Evolutionary conservation across 495 filamentous ascomycete genomes (phyloP), one percentile per base, ranked within the genome.

Genomic region (Penicillium longicatenatum): DNA sequence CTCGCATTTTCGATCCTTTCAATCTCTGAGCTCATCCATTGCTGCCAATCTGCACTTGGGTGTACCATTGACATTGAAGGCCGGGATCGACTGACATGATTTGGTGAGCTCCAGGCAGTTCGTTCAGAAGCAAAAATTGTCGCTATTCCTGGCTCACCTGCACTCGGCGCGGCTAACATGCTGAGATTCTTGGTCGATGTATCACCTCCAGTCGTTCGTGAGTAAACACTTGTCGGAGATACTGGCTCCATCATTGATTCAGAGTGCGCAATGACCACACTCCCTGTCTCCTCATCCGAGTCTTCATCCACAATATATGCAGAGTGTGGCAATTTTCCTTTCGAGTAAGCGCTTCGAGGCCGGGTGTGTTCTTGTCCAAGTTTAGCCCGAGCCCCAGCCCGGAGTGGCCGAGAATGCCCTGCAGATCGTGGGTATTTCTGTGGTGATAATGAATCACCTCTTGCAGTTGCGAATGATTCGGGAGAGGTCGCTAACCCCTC

Each of bases 151-250:
- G 68, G 67, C 39, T 74, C 73, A 20, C 60, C 59, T 4, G 49
- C n/a, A 6, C 62, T 63, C 1, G 64, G 43, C 2, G 24, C 48
- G 45, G 62, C 45, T 4, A 45, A 11, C 16, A 19, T 47, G 56
- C 31, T 62, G 26, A 26, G 45, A n/a, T 57, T 48, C 35, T 68
- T 66, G 1, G 54, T 55, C 8, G 73, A 74, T 6, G 76, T 74
- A 26, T 75, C 60, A 21, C 78, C 82, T 53, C 76, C 76, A 26
- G 79, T 80, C 9, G 78, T 79, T 58, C 82, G 74, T 14, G 83
- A 86, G 70, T 86, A 86, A 3, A 84, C 53, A 54, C 84, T 86
- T 3, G 53, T 17, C 19, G 78, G 77, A 17, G 79, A 77, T 30
- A 66, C 65, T n/a, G 60, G 43, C 17, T 46, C 49, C 8, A 31